These are phyloP conservation scores for Aureobasidium sp. DNA, from an alignment of 2,329 filamentous ascomycete species.

Conservation along the genomic window DNA sequence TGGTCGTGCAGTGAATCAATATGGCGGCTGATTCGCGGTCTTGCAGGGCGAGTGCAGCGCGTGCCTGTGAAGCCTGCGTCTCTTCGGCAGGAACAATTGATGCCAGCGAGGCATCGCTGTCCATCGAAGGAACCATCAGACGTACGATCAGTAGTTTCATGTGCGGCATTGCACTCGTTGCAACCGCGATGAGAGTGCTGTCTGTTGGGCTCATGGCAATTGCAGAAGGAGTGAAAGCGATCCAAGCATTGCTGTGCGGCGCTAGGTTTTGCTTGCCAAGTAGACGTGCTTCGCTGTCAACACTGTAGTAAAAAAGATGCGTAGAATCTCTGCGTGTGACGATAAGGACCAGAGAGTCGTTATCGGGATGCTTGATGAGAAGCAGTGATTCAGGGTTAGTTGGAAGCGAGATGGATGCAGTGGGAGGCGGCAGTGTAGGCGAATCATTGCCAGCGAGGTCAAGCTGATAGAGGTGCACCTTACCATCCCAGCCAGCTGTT, in stretches of 20 bases:
- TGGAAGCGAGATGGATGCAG: constrained; percentile 47
- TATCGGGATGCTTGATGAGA: constrained; percentile 58
- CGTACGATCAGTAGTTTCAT: constrained; percentile 42
- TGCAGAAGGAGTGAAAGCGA: constrained; percentile 66
- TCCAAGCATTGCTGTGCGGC: constrained; percentile 69
- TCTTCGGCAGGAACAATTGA: constrained; percentile 31
- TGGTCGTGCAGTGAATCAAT: constrained; percentile 63
- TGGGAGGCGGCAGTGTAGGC: constrained; percentile 40
- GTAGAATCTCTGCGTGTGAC: constrained; percentile 65
- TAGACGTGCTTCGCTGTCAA: constrained; percentile 42
- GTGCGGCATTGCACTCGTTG: constrained; percentile 65
- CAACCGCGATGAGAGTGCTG: constrained; percentile 61
- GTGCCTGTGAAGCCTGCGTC: constrained; percentile 50
- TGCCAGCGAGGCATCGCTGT: constrained; percentile 9
- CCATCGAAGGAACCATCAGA: constrained; percentile 13
- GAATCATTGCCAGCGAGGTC: constrained; percentile 29
- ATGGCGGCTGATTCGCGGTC: constrained; percentile 67
- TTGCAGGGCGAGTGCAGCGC: constrained; percentile 56
- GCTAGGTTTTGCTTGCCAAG: constrained; percentile 67
- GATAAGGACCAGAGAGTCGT: constrained; percentile 53
- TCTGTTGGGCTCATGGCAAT: constrained; percentile 63
- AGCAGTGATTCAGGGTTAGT: constrained; percentile 65
- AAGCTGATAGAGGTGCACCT: constrained; percentile 56
- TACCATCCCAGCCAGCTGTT: constrained; percentile 69
- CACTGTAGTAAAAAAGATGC: constrained; percentile 62